Evolutionary conservation across 257 asterid genomes (phyloP), one percentile per base, ranked within the genome.

Genomic region (Jaltomata sinuosa): DNA sequence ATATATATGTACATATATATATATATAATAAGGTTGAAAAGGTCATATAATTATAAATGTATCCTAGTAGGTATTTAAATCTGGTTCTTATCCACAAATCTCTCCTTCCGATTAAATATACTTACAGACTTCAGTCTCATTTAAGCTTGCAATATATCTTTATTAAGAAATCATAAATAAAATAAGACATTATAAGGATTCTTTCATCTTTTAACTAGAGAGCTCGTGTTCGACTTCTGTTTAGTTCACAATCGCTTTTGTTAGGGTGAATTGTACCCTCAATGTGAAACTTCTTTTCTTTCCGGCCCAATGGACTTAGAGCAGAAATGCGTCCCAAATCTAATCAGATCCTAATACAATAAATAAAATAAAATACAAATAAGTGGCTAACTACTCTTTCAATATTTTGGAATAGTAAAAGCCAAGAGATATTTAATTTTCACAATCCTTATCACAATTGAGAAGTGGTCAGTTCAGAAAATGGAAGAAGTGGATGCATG

Each of bases 51-150:
- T 50, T 38, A 32, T n/a, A n/a, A n/a, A 32, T 32, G 3, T 38
- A 38, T 38, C 2, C 54, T 49, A 50, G 18, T 1, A 25, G 42
- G 49, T 77, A 77, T 77, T 45, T 47, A 25, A 49, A 27, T 16
- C 45, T 76, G 42, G 8, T 76, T 76, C 62, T 49, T 76, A 77
- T 77, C 82, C 62, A 49, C 36, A 77, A 49, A 49, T 77, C 9
- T 29, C 82, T 49, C 62, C 18, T 49, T 29, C 29, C 16, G 27
- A 77, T 49, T 77, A 77, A 18, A n/a, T 71, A 71, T 71, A 71
- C 21, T 7, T 0, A 11, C 3, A 47, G n/a, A n/a, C n/a, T n/a
- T n/a, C n/a, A n/a, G 4, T 45, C 22, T 74, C 14, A 25, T 29
- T 62, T 27, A 5, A 27, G 18, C 25, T 62, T 11, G 69, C 31